Conservation (phyloP, 106 monocot genomes). For the Gastrodia elata region DNA sequence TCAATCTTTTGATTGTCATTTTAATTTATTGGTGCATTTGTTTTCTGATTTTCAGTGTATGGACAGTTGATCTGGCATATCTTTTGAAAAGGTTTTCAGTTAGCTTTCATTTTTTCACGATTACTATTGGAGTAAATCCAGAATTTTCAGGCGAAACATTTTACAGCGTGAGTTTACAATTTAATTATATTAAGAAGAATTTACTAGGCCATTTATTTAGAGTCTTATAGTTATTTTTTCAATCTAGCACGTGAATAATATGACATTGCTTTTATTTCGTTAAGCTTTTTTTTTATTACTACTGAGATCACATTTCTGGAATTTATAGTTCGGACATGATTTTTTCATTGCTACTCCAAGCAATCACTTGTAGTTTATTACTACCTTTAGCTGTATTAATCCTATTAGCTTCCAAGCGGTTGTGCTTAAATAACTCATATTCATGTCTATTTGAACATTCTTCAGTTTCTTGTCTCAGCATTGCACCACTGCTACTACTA, state of each 20-base stretch:
- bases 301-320: neutral
- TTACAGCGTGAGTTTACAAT: conserved; percentile 53
- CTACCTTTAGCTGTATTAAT: neutral
- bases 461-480: neutral
- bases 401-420: neutral
- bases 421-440: neutral
- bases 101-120: conserved; percentile 74
- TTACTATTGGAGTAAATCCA: conserved; percentile 87
- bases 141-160: conserved; percentile 63
- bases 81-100: conserved; percentile 80
- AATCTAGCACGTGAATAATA: neutral
- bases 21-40: neutral
- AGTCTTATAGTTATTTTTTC: neutral
- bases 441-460: neutral
- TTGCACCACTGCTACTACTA: neutral
- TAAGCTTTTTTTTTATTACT: neutral
- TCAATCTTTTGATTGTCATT: neutral
- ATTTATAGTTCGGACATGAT: neutral
- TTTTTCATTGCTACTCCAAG: neutral
- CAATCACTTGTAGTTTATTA: neutral
- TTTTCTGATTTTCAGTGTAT: conserved; percentile 63
- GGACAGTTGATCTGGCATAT: conserved; percentile 95
- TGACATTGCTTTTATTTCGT: neutral
- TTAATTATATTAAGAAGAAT: neutral
- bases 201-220: neutral